Evolutionary conservation across 139 green algal species (phyloP), one percentile per base, ranked within the genome.

Genomic region (Nannochloris sp.): DNA sequence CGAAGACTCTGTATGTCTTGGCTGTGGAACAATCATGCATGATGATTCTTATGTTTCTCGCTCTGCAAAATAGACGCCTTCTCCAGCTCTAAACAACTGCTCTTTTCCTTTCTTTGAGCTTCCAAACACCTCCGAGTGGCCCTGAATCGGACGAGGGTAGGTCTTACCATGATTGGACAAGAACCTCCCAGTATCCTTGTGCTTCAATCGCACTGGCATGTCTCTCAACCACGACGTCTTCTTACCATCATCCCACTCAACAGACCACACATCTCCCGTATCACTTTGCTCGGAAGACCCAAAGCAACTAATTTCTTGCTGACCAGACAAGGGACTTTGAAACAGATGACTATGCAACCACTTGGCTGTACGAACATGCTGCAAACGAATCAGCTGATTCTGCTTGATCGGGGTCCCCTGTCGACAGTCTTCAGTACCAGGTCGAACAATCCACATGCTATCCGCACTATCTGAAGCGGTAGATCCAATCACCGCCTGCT

Each of bases 261-360:
- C 62, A 29, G 25, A 9, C 69, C 69, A 75, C 12, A 65, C 12
- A 20, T 75, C 69, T 3, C 69, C 69, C 10, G 55, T 63, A 61
- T 75, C 69, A 26, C 16, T 61, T 13, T 65, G 44, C 23, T 43
- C 11, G 36, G 71, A 62, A 16, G 58, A 63, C 36, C 69, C 69
- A 63, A 71, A 75, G 44, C 51, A 65, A 44, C 55, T 67, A n/a
- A 75, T 45, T 80, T 97, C 91, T 37, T 92, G 86, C 44, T 93
- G 90, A 60, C 74, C 67, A 6, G 82, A 87, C 3, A 97, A 72
- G 0, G 91, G 91, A 4, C 85, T 95, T 12, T 77, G 33, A 66
- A 89, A 91, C 6, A 74, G n/a, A 69, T 97, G 91, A 62, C 74
- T 87, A 72, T 97, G 91, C 36, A 97, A 76, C 91, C 91, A 97